These are phyloP conservation scores for Russula virescens DNA, from an alignment of 768 basidiomycete species.

Conservation along the genomic window DNA sequence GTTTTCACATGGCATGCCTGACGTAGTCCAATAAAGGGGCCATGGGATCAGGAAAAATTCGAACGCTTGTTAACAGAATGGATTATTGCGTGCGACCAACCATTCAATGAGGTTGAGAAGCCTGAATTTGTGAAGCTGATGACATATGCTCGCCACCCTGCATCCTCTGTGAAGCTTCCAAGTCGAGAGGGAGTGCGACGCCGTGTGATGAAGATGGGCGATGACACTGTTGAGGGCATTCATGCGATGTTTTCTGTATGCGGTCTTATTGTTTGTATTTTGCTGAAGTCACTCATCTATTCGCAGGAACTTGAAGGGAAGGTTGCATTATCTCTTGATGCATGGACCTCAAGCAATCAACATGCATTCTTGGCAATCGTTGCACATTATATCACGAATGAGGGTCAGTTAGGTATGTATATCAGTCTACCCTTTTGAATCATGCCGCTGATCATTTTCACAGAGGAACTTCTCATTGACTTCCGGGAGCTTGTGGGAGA, in stretches of 20 bases:
- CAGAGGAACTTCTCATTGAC: neutral
- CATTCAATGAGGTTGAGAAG: neutral
- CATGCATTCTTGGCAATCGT: neutral
- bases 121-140: neutral
- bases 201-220: neutral
- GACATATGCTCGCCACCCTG: neutral
- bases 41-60: neutral
- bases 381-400: neutral
- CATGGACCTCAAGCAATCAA: constrained; percentile 1
- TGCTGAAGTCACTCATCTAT: too few relatives aligned
- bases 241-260: neutral
- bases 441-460: fast-evolving
- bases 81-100: neutral
- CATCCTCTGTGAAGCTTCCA: neutral
- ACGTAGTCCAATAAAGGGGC: too few relatives aligned
- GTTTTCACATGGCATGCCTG: too few relatives aligned
- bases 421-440: too few relatives aligned
- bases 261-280: neutral
- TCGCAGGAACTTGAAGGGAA: too few relatives aligned
- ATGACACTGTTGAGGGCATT: neutral
- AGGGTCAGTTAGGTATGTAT: neutral
- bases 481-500: neutral
- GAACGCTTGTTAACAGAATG: neutral
- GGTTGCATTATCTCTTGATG: neutral
- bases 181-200: neutral